A percentile compares a stretch with the other conserved stretches of the same genome.
Evolutionary conservation across 2,329 filamentous ascomycete genomes (phyloP).

Genomic region (Corinectria fuckeliana): DNA sequence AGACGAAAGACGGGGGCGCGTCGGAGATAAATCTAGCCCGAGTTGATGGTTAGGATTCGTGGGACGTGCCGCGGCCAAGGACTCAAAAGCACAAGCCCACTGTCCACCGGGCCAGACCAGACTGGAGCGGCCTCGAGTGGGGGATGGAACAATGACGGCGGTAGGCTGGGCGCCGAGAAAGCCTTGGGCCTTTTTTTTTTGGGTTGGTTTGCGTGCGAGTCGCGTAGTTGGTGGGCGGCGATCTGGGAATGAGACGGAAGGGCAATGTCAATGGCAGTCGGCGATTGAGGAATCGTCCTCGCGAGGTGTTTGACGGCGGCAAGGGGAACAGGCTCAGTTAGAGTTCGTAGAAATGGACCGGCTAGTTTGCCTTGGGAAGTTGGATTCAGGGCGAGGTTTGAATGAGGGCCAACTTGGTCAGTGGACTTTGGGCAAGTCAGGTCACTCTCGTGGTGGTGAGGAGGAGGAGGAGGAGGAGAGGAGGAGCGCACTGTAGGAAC

Average conservation of each 20-base stretch:
- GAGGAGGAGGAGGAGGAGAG: background rate
- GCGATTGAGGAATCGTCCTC: background rate
- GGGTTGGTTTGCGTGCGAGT: constrained; percentile 1
- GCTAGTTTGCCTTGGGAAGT: background rate
- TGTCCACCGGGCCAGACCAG: constrained; percentile 1
- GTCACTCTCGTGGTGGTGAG: constrained; percentile 5
- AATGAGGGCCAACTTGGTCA: constrained; percentile 1
- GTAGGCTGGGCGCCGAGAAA: constrained; percentile 21
- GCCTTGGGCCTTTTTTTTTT: constrained; percentile 12
- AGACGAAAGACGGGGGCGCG: constrained; percentile 6
- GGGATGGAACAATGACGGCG: constrained; percentile 20
- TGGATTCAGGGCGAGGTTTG: constrained; percentile 4
- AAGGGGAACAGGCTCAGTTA: background rate
- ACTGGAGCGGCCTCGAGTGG: constrained; percentile 13
- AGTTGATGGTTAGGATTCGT: constrained; percentile 20
- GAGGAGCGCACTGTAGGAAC: constrained; percentile 6
- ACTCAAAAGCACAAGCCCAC: constrained; percentile 10
- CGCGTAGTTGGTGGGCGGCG: constrained; percentile 1
- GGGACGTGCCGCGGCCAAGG: constrained; percentile 25
- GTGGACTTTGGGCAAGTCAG: constrained; percentile 15
- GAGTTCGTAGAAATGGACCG: background rate
- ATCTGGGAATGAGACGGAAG: background rate
- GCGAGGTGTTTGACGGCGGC: background rate
- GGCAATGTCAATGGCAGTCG: background rate
- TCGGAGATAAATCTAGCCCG: constrained; percentile 11